Evolutionary conservation across 139 green algal species (phyloP), one percentile per base, ranked within the genome.

Genomic region (Tetradesmus obliquus): DNA sequence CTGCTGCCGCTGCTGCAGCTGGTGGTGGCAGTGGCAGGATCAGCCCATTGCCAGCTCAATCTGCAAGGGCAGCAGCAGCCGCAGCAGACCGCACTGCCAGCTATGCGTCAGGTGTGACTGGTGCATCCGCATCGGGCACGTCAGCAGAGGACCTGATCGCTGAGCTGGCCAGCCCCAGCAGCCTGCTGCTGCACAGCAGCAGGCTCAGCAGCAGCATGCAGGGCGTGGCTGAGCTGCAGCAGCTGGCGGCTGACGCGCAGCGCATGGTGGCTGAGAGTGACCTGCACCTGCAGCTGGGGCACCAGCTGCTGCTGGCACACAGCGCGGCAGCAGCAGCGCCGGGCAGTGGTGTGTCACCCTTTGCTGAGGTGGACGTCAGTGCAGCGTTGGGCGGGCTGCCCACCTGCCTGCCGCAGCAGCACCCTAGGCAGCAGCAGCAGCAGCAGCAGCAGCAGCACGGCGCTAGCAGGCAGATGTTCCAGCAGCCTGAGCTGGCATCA

Each of bases 231-330:
- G 79, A 83, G 79, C 79, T 83, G 22, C 55, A 87, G 55, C 55
- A 74, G 19, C 55, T 87, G 55, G 82, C 82, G 5, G 82, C 82
- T n/a, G 82, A 87, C 53, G 82, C 82, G 20, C 82, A 87, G 51
- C 82, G 82, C 19, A 87, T 87, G 82, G 20, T 87, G 20, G 55
- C 32, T 22, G 55, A 87, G 15, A 87, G 55, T 54, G 82, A 87
- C 55, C 60, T 58, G 62, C 55, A 87, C 7, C 82, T 87, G 20
- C 82, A 72, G 55, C 60, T 87, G 82, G 60, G 55, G 0, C 19
- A 60, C 4, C 82, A 87, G 55, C 82, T 87, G 62, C 71, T 60
- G 84, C 32, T 89, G 15, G 62, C 66, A 76, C 66, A 76, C 66
- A 76, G 66, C 5, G 66, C 66, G 2, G 66, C 66, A 24, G 66